Base-by-base conservation (phyloP, 352 stramenopile genomes). In the Hyaloperonospora brassicae region DNA sequence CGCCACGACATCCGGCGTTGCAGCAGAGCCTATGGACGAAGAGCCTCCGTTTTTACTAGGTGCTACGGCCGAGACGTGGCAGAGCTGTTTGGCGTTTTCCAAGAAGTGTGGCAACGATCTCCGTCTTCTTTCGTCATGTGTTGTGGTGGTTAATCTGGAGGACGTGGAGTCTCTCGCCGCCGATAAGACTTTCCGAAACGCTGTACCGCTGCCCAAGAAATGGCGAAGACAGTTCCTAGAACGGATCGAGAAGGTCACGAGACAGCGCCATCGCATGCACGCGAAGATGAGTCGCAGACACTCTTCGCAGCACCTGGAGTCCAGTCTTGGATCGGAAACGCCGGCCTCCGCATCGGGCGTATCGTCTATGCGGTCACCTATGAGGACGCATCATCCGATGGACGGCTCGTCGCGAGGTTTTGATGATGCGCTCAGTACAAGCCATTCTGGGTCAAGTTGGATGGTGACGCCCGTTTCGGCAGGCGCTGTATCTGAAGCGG, bases 191-290 rank as follows among this genome's bases (percentile, higher is more conserved):
- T 75, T 72, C 40, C 54, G 62, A 4, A 84, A 82, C 46, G 73
- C 81, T 0, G 64, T 87, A 17, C 70, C 64, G 1, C 59, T 89
- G 50, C 81, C 81, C 6, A 78, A 79, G 30, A 92, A 92, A 54
- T 83, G 78, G 75, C 68, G 81, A 14, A 76, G 80, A 24, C 79
- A 88, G 59, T 85, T 92, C 38, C 45, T 92, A 25, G 78, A 89
- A 40, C 64, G 69, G 1, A 81, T 92, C 13, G 76, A 88, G 30
- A 87, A 89, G 47, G 55, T 79, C 34, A 76, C 70, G 11, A 85
- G 77, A 40, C 65, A 84, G 30, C 72, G 77, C 0, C 77, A 80
- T 42, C 85, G 86, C 52, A 52, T 75, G 45, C 73, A 85, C 13
- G 43, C 77, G 27, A 88, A 83, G 41, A 61, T 70, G 36, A 68